Percentiles rank a stretch among this genome's conserved stretches.
phyloP scores from a whole-genome alignment of 2,329 filamentous ascomycete genomes.

The Pseudofabraea citricarpa region DNA sequence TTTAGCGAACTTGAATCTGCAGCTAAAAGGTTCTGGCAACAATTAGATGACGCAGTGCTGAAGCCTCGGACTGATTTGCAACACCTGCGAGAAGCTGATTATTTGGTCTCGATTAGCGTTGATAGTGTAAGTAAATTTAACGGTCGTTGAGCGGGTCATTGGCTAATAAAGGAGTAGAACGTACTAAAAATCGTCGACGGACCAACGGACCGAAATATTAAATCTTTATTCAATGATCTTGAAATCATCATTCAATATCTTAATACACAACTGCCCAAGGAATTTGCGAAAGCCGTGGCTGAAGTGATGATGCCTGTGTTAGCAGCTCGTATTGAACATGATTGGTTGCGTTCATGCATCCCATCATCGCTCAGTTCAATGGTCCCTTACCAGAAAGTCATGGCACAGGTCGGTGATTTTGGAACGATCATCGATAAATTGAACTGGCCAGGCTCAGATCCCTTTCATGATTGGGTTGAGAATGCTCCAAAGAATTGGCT shows the following conservation, averaged over 20 bases:
- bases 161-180: constrained; percentile 29
- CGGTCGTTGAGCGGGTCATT: background rate
- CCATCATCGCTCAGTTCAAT: constrained; percentile 71
- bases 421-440: constrained; percentile 56
- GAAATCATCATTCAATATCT: constrained; percentile 47
- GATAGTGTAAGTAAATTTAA: constrained; percentile 32
- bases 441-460: constrained; percentile 56
- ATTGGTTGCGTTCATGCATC: constrained; percentile 73
- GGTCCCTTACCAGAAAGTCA: constrained; percentile 62
- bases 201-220: constrained; percentile 39
- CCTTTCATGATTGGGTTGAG: constrained; percentile 74
- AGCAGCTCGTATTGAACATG: constrained; percentile 60
- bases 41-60: constrained; percentile 57
- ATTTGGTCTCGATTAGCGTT: constrained; percentile 35
- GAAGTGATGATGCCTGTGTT: constrained; percentile 66
- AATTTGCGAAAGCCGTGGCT: constrained; percentile 57
- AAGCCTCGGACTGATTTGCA: constrained; percentile 50
- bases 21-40: constrained; percentile 56
- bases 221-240: constrained; percentile 50
- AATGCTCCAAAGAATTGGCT: constrained; percentile 82
- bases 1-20: constrained; percentile 58
- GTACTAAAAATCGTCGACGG: constrained; percentile 37
- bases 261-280: constrained; percentile 44
- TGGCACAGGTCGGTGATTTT: constrained; percentile 62
- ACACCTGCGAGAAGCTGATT: constrained; percentile 13